Conservation (phyloP, 2,329 filamentous ascomycete species). For the Annulohypoxylon truncatum region DNA sequence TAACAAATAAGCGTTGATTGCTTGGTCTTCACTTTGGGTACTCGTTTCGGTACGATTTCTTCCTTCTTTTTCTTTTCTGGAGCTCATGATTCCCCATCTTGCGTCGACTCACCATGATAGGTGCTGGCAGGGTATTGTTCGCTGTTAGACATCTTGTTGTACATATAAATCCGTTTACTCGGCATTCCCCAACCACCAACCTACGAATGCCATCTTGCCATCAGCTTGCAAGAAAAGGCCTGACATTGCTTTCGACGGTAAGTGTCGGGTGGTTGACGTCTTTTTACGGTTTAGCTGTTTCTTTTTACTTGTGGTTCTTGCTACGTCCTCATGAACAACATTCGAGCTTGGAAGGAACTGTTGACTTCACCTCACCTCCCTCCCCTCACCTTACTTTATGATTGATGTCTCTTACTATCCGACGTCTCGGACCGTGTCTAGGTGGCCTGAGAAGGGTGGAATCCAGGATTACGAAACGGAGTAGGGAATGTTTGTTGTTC, state of each 20-base stretch:
- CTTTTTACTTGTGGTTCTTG: constrained; percentile 6
- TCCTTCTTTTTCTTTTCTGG: constrained; percentile 39
- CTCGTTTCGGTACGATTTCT: constrained; percentile 27
- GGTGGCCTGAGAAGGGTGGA: constrained; percentile 8
- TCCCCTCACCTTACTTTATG: constrained; percentile 11
- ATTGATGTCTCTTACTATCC: constrained; percentile 18
- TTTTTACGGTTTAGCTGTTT: constrained; percentile 10
- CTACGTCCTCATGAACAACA: constrained; percentile 19
- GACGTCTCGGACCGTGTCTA: constrained; percentile 12
- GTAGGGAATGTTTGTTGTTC: constrained; percentile 2
- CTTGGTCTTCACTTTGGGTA: constrained; percentile 30
- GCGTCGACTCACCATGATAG: constrained; percentile 42
- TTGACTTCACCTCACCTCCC: constrained; percentile 3
- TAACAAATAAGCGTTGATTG: constrained; percentile 46
- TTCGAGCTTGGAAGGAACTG: constrained; percentile 5
- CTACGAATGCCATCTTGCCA: constrained; percentile 8
- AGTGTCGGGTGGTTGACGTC: constrained; percentile 17
- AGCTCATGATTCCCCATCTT: constrained; percentile 49
- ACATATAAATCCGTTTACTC: constrained; percentile 42
- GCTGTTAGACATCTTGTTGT: constrained; percentile 41
- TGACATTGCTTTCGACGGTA: constrained; percentile 19
- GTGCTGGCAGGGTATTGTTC: constrained; percentile 40
- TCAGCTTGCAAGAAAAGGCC: constrained; percentile 4
- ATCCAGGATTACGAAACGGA: constrained; percentile 9
- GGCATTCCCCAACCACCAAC: constrained; percentile 26